Evolutionary conservation across 2,329 filamentous ascomycete species (phyloP).

Genomic region (Sarocladium oryzae): DNA sequence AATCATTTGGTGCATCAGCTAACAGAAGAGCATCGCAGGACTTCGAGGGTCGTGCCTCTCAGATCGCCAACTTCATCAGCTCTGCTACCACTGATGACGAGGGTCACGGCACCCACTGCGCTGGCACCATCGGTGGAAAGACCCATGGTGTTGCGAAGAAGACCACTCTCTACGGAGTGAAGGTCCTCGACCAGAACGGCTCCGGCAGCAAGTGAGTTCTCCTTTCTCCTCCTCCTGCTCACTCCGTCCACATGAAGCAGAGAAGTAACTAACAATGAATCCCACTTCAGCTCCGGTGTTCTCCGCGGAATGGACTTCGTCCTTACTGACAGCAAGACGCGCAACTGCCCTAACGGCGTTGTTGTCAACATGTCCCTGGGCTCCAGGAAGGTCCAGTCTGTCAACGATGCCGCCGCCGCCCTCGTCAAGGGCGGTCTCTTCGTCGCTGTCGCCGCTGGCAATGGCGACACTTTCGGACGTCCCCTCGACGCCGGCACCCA

Average conservation of each 20-base stretch:
- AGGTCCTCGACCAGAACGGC: constrained; percentile 38
- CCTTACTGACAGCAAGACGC: constrained; percentile 28
- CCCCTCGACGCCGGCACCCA: constrained; percentile 35
- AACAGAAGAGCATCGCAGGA: constrained; percentile 15
- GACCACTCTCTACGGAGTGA: constrained; percentile 43
- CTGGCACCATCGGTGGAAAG: constrained; percentile 48
- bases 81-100: constrained; percentile 39
- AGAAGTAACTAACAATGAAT: neutral
- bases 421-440: constrained; percentile 40
- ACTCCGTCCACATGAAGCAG: too few species aligned
- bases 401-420: constrained; percentile 42
- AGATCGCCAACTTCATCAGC: constrained; percentile 23
- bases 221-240: neutral
- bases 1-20: neutral
- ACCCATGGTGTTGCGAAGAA: constrained; percentile 53
- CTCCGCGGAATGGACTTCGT: constrained; percentile 47
- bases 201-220: constrained; percentile 11
- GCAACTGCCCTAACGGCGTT: constrained; percentile 25
- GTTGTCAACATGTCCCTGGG: constrained; percentile 53
- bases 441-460: constrained; percentile 46
- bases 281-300: constrained; percentile 19
- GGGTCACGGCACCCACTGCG: constrained; percentile 51
- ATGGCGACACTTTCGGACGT: constrained; percentile 36
- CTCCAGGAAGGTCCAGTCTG: constrained; percentile 32
- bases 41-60: constrained; percentile 31